Conservation (phyloP, 208 protist species). For the Paratrypanosoma confusum region DNA sequence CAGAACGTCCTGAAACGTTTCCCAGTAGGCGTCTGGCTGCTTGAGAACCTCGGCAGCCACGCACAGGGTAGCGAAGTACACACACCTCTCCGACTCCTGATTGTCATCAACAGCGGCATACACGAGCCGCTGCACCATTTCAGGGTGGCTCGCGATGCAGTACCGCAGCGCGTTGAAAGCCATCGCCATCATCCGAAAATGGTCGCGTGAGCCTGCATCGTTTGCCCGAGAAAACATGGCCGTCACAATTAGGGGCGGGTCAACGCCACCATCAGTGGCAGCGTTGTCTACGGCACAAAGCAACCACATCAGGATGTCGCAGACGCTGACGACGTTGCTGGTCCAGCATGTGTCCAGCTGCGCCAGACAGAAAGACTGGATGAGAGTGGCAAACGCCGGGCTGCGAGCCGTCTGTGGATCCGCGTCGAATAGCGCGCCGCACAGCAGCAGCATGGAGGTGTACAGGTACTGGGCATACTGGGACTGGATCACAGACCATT, state of each 20-base stretch:
- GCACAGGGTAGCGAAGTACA: slow-evolving; percentile 49
- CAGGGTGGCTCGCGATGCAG: slow-evolving; percentile 21
- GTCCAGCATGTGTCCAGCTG: slow-evolving; percentile 70
- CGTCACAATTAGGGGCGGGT: slow-evolving; percentile 22
- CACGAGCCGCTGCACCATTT: slow-evolving; percentile 17
- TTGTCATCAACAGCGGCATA: slow-evolving; percentile 15
- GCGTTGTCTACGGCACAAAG: slow-evolving; percentile 7
- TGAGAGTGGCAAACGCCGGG: slow-evolving; percentile 10
- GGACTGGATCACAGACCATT: neutral
- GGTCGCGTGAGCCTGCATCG: slow-evolving; percentile 55
- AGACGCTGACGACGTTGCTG: slow-evolving; percentile 54
- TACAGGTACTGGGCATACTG: neutral
- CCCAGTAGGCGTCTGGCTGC: slow-evolving; percentile 25
- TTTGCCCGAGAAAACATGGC: slow-evolving; percentile 50
- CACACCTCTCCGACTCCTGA: slow-evolving; percentile 41
- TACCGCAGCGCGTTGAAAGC: slow-evolving; percentile 45
- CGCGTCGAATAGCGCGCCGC: neutral
- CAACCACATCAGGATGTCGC: slow-evolving; percentile 58
- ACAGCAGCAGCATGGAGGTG: neutral
- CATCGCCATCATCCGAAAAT: slow-evolving; percentile 37
- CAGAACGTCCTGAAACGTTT: slow-evolving; percentile 31
- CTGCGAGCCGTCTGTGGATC: slow-evolving; percentile 3
- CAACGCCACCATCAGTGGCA: slow-evolving; percentile 4
- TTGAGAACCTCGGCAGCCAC: slow-evolving; percentile 45
- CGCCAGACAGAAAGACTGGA: slow-evolving; percentile 41